These are phyloP conservation scores for Warburgia ugandensis DNA, from an alignment of 164 flowering plant species.

Conservation along the genomic window DNA sequence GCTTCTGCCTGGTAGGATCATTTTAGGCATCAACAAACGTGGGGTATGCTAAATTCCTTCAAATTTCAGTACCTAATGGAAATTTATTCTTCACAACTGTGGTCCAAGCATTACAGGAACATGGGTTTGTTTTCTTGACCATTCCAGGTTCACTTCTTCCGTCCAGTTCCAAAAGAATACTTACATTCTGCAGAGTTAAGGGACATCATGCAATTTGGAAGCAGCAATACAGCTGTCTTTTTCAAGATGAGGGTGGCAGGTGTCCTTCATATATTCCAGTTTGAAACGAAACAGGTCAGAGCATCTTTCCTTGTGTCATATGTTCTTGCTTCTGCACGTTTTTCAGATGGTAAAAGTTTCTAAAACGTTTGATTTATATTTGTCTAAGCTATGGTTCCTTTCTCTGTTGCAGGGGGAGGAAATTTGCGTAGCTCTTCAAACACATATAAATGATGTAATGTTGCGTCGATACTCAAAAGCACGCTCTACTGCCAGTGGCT, in stretches of 20 bases:
- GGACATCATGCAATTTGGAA: slow-evolving; percentile 99
- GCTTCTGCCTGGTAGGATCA: slow-evolving; percentile 88
- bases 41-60: slow-evolving; percentile 57
- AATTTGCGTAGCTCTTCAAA: slow-evolving; percentile 98
- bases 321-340: background rate
- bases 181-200: slow-evolving; percentile 96
- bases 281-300: slow-evolving; percentile 94
- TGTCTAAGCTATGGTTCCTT: background rate
- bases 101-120: too few relatives aligned
- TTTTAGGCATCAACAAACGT: slow-evolving; percentile 91
- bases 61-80: too few relatives aligned
- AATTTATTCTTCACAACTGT: too few relatives aligned
- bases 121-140: slow-evolving; percentile 11
- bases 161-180: slow-evolving; percentile 99
- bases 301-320: background rate
- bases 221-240: slow-evolving; percentile 97
- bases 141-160: slow-evolving; percentile 91
- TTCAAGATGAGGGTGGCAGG: slow-evolving; percentile 99
- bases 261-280: slow-evolving; percentile 95
- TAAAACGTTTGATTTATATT: background rate
- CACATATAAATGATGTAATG: slow-evolving; percentile 99
- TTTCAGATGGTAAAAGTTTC: background rate
- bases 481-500: slow-evolving; percentile 53
- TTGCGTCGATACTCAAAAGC: slow-evolving; percentile 93
- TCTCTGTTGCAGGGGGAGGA: slow-evolving; percentile 77